These are phyloP conservation scores for Alternaria burnsii DNA, from an alignment of 2,329 filamentous ascomycete genomes.

Conservation along the genomic window DNA sequence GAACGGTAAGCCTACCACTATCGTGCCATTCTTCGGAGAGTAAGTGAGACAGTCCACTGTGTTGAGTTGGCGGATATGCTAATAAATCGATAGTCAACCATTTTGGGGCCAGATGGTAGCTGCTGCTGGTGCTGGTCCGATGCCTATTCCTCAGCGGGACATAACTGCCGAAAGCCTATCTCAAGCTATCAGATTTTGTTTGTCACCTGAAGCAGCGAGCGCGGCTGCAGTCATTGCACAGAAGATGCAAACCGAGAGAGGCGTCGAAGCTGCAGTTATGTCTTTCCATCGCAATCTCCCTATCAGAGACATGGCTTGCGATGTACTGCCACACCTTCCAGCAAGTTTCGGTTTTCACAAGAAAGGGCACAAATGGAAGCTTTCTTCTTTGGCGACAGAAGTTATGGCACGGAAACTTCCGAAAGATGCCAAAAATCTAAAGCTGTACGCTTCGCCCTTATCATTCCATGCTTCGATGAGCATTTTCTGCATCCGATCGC, in stretches of 20 bases:
- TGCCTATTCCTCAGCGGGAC: constrained; percentile 33
- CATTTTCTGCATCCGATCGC: not conserved
- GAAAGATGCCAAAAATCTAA: not conserved
- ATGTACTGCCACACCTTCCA: not conserved
- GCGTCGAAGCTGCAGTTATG: constrained; percentile 53
- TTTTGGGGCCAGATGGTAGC: constrained; percentile 46
- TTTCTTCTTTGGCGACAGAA: not conserved
- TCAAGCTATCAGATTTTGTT: constrained; percentile 46
- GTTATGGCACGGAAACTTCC: not conserved
- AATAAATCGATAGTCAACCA: constrained; percentile 1
- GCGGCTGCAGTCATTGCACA: constrained; percentile 52
- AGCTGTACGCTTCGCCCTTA: not conserved
- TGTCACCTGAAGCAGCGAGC: constrained; percentile 49
- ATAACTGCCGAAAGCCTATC: constrained; percentile 45
- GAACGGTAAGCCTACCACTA: constrained; percentile 77
- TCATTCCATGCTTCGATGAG: not conserved
- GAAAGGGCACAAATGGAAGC: not conserved
- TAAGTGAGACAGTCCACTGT: constrained; percentile 52
- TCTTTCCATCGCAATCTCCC: constrained; percentile 61
- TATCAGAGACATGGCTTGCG: not conserved
- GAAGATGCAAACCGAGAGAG: constrained; percentile 55
- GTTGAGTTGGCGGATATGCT: not conserved
- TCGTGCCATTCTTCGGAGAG: constrained; percentile 77
- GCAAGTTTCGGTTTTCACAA: not conserved
- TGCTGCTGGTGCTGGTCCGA: constrained; percentile 39